Evolutionary conservation across 2,329 filamentous ascomycete genomes (phyloP), one percentile per base, ranked within the genome.

Genomic region (Clarireedia sp.): DNA sequence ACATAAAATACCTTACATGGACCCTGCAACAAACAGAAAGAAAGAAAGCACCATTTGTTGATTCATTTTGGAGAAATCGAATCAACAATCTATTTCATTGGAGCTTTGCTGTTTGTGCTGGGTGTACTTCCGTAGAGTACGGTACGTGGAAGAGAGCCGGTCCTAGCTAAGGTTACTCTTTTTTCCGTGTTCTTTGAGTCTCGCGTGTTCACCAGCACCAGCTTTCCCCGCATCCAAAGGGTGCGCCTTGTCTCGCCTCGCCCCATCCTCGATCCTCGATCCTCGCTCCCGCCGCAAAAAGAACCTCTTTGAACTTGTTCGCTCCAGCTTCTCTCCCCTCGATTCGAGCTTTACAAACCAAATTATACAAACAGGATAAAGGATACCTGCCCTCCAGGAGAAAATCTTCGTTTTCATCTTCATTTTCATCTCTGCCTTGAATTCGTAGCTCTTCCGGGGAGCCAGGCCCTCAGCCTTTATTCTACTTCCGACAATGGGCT

Each of bases 401-500:
- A 17, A 17, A 16, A 6, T 41, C 16, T 17, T 40, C 37, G n/a
- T 14, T 41, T 14, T 41, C 17, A 41, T 41, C 38, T 41, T 3
- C 16, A 4, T 17, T 17, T n/a, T 36, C 19, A 51, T 33, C 29
- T 33, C 10, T 19, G 23, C 21, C 21, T 26, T 16, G 16, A 46
- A 14, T 23, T 46, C 44, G 44, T n/a, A 46, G 44, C 43, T 7
- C 24, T n/a, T 12, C 17, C 17, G 36, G 21, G 59, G 58, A 62
- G 54, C 52, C 51, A 59, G 60, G 59, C 37, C 33, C 36, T 58
- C 54, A 41, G 56, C 58, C 57, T 50, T 55, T 59, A 52, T 51
- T 50, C 51, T 21, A 37, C 38, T 23, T 44, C 61, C 58, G 57
- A 68, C 61, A 59, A 68, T 68, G 66, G 67, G 66, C 64, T 52